Percentiles rank a stretch among this genome's conserved stretches.
phyloP scores from a whole-genome alignment of 2,329 filamentous ascomycete genomes.

The Xylaria sp. region DNA sequence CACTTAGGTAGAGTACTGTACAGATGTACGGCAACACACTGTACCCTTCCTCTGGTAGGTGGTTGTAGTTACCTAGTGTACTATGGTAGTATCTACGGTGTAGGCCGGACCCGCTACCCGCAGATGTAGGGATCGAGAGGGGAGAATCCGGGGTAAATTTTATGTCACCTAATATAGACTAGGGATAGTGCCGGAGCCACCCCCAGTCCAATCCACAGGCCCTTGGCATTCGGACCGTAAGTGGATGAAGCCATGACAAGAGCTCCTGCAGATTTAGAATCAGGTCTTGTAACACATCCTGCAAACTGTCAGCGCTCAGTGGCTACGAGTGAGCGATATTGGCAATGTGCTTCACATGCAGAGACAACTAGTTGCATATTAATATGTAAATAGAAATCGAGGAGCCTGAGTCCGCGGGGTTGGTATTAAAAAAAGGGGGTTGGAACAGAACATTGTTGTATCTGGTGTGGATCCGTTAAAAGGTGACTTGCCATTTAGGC shows the following conservation, averaged over 20 bases:
- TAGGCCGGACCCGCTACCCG: constrained; percentile 35
- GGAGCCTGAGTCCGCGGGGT: constrained; percentile 10
- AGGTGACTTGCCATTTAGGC: constrained; percentile 46
- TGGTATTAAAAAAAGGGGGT: constrained; percentile 24
- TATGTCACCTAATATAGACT: constrained; percentile 37
- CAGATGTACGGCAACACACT: constrained; percentile 9
- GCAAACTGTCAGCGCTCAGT: neutral
- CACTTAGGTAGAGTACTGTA: neutral
- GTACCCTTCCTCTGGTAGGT: constrained; percentile 11
- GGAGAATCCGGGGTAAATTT: constrained; percentile 48
- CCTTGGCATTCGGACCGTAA: constrained; percentile 14
- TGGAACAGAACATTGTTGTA: constrained; percentile 27
- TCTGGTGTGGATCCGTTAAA: constrained; percentile 31
- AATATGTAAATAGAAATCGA: neutral
- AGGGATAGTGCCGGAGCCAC: constrained; percentile 28
- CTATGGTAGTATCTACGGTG: constrained; percentile 7
- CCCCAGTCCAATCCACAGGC: constrained; percentile 19
- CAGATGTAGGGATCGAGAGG: constrained; percentile 37
- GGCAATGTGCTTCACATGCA: neutral
- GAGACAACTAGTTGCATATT: neutral
- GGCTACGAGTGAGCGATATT: neutral
- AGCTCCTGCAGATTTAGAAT: constrained; percentile 20
- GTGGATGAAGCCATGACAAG: constrained; percentile 5
- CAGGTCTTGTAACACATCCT: constrained; percentile 13
- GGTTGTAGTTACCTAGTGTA: neutral